Percentiles rank a stretch among this genome's conserved stretches.
These are phyloP conservation scores for Ustilago hordei DNA, from an alignment of 1,284 basidiomycete genomes.

Conservation along the genomic window DNA sequence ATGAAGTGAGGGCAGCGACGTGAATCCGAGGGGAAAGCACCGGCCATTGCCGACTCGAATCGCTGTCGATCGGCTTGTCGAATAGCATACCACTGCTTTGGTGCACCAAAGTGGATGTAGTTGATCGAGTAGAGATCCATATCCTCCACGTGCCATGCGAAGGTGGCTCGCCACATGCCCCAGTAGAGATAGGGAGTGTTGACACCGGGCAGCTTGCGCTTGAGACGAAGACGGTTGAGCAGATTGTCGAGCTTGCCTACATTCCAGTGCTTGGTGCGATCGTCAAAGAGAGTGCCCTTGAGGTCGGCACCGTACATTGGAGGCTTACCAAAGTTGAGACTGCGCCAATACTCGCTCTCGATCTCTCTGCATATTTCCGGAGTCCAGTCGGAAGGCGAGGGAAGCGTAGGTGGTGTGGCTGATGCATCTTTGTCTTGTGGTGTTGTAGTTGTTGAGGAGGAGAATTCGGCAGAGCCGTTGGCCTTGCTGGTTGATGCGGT, in stretches of 20 bases:
- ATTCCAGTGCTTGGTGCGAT: conserved; percentile 87
- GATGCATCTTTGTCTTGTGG: not conserved
- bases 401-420: conserved; percentile 6
- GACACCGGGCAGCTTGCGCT: conserved; percentile 83
- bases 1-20: conserved; percentile 91
- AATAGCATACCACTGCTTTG: conserved; percentile 94
- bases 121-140: conserved; percentile 96
- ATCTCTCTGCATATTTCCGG: conserved; percentile 79
- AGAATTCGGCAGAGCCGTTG: not conserved
- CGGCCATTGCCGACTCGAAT: conserved; percentile 68
- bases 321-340: conserved; percentile 86
- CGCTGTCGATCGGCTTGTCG: conserved; percentile 81
- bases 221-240: conserved; percentile 82
- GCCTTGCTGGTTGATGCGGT: conserved; percentile 6
- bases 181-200: conserved; percentile 98
- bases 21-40: conserved; percentile 64
- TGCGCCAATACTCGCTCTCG: conserved; percentile 92
- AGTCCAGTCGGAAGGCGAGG: conserved; percentile 53
- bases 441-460: not conserved
- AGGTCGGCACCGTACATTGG: conserved; percentile 97
- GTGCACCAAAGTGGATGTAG: conserved; percentile 98
- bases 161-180: conserved; percentile 97
- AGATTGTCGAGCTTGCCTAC: conserved; percentile 89
- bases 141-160: conserved; percentile 97
- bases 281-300: conserved; percentile 86